These are phyloP conservation scores for Candida silvicultrix DNA, from an alignment of 805 yeast genomes.

Conservation along the genomic window DNA sequence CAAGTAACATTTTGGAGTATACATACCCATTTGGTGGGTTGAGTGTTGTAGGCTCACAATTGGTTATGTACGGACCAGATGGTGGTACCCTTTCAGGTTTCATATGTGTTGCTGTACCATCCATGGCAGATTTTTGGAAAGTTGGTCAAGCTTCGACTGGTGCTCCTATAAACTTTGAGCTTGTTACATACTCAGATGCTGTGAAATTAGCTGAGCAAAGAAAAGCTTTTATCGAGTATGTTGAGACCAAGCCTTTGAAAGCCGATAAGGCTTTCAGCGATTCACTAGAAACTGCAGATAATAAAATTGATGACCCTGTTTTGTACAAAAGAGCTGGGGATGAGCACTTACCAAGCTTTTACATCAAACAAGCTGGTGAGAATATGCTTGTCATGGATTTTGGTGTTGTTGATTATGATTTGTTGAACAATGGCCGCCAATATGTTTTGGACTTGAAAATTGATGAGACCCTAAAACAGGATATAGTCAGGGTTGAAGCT, in stretches of 20 bases:
- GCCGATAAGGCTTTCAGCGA: constrained; percentile 4
- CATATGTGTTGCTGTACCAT: constrained; percentile 21
- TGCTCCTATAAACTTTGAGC: constrained; percentile 16
- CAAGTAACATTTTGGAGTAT: constrained; percentile 24
- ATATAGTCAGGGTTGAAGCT: constrained; percentile 16
- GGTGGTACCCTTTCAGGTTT: constrained; percentile 27
- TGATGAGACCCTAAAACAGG: not conserved
- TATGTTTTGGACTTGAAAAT: constrained; percentile 15
- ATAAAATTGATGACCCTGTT: constrained; percentile 8
- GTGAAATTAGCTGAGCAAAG: constrained; percentile 14
- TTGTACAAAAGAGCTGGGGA: constrained; percentile 9
- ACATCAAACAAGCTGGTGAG: constrained; percentile 27
- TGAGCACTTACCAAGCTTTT: constrained; percentile 12
- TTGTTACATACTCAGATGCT: constrained; percentile 19
- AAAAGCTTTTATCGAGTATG: constrained; percentile 10
- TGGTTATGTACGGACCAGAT: constrained; percentile 24
- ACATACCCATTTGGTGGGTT: constrained; percentile 23
- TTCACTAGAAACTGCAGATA: constrained; percentile 1
- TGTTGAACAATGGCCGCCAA: constrained; percentile 28
- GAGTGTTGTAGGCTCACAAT: constrained; percentile 21
- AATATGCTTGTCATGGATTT: constrained; percentile 26
- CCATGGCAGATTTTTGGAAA: constrained; percentile 25
- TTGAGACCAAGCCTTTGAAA: constrained; percentile 13
- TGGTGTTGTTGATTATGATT: constrained; percentile 22
- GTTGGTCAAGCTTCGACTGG: constrained; percentile 27